phyloP scores from a whole-genome alignment of 306 rosid genomes.

The Vicia villosa region DNA sequence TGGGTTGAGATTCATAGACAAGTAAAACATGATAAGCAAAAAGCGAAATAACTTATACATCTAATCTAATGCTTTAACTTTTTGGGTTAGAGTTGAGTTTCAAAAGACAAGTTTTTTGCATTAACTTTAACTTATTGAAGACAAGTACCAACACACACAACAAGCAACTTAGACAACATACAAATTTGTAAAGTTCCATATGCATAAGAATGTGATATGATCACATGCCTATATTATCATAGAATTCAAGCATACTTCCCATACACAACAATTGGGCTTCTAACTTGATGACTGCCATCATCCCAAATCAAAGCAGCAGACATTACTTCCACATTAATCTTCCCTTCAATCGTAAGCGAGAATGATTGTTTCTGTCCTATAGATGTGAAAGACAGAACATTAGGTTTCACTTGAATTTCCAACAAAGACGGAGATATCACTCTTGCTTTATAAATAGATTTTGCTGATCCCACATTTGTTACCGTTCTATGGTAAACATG shows the following conservation, averaged over 20 bases:
- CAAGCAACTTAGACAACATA: background rate
- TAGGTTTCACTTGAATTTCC: slow-evolving; percentile 39
- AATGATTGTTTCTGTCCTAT: slow-evolving; percentile 38
- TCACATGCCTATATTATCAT: background rate
- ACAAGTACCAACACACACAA: background rate
- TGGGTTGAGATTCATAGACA: too few species aligned
- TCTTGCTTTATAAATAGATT: slow-evolving; percentile 21
- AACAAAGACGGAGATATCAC: slow-evolving; percentile 17
- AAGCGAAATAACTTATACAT: too few species aligned
- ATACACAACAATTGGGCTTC: slow-evolving; percentile 43
- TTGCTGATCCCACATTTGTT: slow-evolving; percentile 26
- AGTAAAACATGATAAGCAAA: too few species aligned
- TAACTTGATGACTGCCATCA: slow-evolving; percentile 41
- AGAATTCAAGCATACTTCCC: background rate
- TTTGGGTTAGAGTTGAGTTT: too few species aligned
- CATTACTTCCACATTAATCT: background rate
- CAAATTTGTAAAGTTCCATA: background rate
- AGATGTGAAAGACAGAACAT: slow-evolving; percentile 34
- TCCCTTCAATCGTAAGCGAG: slow-evolving; percentile 29
- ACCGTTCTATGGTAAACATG: slow-evolving; percentile 23
- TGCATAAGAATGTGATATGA: background rate
- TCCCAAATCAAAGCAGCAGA: slow-evolving; percentile 46
- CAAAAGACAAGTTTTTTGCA: background rate
- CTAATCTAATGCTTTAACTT: too few species aligned
- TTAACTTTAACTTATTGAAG: too few species aligned